Evolutionary conservation across 306 rosid genomes (phyloP).

Genomic region (Albizia julibrissin): DNA sequence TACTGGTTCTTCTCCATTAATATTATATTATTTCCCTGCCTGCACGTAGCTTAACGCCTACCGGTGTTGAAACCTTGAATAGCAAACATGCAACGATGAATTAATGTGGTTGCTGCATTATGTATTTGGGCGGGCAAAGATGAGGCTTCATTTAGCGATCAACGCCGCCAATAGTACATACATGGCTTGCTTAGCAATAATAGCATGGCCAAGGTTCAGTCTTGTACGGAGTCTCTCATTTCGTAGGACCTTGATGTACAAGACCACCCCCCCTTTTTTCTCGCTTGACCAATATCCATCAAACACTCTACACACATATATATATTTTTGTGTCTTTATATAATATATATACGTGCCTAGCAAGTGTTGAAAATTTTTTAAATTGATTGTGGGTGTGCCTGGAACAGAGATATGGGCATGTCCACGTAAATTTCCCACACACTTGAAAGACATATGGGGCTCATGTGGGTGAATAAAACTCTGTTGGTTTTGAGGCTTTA

Average conservation of each 20-base stretch:
- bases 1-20: background rate
- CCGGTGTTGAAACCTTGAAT: slow-evolving; percentile 38
- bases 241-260: slow-evolving; percentile 61
- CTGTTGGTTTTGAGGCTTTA: slow-evolving; percentile 26
- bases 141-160: slow-evolving; percentile 60
- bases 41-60: slow-evolving; percentile 20
- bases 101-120: slow-evolving; percentile 50
- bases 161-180: slow-evolving; percentile 56
- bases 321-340: too few species aligned
- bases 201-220: slow-evolving; percentile 73
- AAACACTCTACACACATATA: background rate
- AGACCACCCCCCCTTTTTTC: slow-evolving; percentile 71
- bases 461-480: slow-evolving; percentile 28
- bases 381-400: slow-evolving; percentile 11
- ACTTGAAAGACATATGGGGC: slow-evolving; percentile 33
- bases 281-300: slow-evolving; percentile 20
- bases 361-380: slow-evolving; percentile 2
- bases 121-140: slow-evolving; percentile 74
- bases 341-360: background rate
- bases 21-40: background rate
- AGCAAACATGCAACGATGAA: slow-evolving; percentile 32
- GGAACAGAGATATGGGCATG: background rate
- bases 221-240: slow-evolving; percentile 81
- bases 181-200: slow-evolving; percentile 54
- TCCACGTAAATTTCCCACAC: background rate